Base-by-base conservation (phyloP, 306 rosid genomes). In the Prunus mira region DNA sequence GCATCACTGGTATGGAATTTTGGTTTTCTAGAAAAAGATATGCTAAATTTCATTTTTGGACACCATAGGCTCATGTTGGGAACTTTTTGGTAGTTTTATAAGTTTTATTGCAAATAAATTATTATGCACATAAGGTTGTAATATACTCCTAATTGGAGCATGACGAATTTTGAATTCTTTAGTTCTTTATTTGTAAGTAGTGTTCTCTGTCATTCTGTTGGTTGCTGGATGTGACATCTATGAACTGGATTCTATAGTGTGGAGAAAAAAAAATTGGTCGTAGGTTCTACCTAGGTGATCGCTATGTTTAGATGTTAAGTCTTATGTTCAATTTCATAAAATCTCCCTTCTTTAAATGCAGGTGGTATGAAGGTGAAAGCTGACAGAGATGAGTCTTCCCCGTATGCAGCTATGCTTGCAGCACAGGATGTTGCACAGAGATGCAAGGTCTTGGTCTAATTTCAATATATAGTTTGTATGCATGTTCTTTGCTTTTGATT, bases 301-400 rank as follows among this genome's bases (percentile, higher is more conserved):
- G 4, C 12, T 6, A 18, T 1, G 19, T 20, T 6, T 13, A 4
- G 11, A 49, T 17, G 17, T 10, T 60, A 60, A 0, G 19, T 10
- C 0, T 11, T 25, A 11, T 12, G 12, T 3, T 51, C 1, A n/a
- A 32, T 58, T 47, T 76, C 22, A 20, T 75, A 22, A 41, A 14
- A 0, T 43, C 0, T 15, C 9, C 38, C n/a, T 17, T 25, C 25
- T 67, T 56, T 10, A 2, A 24, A 9, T 52, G n/a, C 72, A 91
- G 93, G 97, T 76, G 97, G 97, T 67, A 91, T 91, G 97, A 91
- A 91, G 89, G 97, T 91, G 61, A 91, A 91, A 60, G 97, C 97
- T 22, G 94, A 91, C 72, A 84, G 97, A 81, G 97, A 91, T 10
- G 95, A 91, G 75, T 91, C 97, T 47, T 89, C 95, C 14, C 95